phyloP scores from a whole-genome alignment of 2,329 filamentous ascomycete species.

The Venturia effusa region DNA sequence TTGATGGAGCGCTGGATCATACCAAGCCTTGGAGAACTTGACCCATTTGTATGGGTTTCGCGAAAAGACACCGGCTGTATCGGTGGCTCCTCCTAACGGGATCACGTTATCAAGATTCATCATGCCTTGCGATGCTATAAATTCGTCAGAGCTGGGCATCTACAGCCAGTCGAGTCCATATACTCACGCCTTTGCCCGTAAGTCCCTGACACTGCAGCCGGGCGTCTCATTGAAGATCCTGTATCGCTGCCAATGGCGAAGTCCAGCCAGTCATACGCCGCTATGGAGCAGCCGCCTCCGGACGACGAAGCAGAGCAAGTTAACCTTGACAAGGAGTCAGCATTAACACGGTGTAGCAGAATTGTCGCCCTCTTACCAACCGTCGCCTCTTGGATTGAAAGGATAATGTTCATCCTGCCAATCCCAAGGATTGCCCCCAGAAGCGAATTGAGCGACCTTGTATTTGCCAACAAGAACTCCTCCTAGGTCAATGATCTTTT shows the following conservation, averaged over 20 bases:
- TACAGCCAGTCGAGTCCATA: constrained; percentile 29
- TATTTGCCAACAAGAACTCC: constrained; percentile 40
- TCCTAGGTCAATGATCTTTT: constrained; percentile 48
- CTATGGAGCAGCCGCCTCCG: constrained; percentile 34
- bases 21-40: background rate
- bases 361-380: constrained; percentile 27
- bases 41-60: constrained; percentile 16
- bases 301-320: constrained; percentile 34
- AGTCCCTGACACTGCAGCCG: constrained; percentile 37
- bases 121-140: background rate
- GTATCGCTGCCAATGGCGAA: constrained; percentile 40
- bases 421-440: constrained; percentile 37
- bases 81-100: constrained; percentile 36
- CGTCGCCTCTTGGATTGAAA: constrained; percentile 35
- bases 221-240: constrained; percentile 39
- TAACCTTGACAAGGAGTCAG: background rate
- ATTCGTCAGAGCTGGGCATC: background rate
- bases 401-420: constrained; percentile 36
- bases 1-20: constrained; percentile 29
- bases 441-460: constrained; percentile 35
- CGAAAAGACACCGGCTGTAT: constrained; percentile 37
- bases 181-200: constrained; percentile 38
- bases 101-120: constrained; percentile 35
- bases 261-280: constrained; percentile 39
- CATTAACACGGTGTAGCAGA: background rate